Evolutionary conservation across 768 basidiomycete genomes (phyloP).

Genomic region (Trametes gibbosa): DNA sequence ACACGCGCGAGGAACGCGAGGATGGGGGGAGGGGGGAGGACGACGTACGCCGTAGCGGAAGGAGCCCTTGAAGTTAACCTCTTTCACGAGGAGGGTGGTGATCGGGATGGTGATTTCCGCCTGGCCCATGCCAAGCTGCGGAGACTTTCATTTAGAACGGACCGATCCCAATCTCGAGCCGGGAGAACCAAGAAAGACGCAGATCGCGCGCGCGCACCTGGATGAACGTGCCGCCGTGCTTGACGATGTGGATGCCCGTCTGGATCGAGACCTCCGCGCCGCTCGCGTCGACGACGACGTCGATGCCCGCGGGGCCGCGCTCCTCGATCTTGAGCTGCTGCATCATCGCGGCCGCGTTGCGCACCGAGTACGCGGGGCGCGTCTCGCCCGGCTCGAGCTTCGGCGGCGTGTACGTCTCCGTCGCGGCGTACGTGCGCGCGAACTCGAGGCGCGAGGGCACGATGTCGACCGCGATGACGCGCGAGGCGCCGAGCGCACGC

Average conservation of each 20-base stretch:
- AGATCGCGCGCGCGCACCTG: constrained; percentile 46
- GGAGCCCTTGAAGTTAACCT: constrained; percentile 82
- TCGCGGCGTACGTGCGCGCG: constrained; percentile 81
- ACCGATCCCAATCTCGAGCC: no score
- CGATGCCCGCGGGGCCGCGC: constrained; percentile 68
- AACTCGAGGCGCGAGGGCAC: constrained; percentile 76
- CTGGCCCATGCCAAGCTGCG: constrained; percentile 82
- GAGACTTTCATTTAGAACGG: not conserved
- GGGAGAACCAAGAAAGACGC: no score
- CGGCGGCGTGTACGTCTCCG: constrained; percentile 68
- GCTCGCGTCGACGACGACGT: constrained; percentile 88
- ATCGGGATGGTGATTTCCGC: constrained; percentile 76
- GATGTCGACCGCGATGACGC: constrained; percentile 84
- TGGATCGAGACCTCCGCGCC: constrained; percentile 93
- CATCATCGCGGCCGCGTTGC: constrained; percentile 68
- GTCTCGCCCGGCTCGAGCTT: constrained; percentile 60
- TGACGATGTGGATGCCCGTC: constrained; percentile 74
- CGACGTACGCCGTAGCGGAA: constrained; percentile 81
- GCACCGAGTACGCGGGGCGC: constrained; percentile 65
- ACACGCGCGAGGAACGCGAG: no score
- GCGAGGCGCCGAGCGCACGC: constrained; percentile 83
- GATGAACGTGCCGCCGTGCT: constrained; percentile 72
- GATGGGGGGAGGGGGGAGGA: not conserved
- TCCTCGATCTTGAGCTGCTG: constrained; percentile 64
- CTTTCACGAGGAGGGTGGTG: constrained; percentile 67